These are phyloP conservation scores for Rhynchospora breviuscula DNA, from an alignment of 176 grass and related monocot genomes.

Conservation along the genomic window DNA sequence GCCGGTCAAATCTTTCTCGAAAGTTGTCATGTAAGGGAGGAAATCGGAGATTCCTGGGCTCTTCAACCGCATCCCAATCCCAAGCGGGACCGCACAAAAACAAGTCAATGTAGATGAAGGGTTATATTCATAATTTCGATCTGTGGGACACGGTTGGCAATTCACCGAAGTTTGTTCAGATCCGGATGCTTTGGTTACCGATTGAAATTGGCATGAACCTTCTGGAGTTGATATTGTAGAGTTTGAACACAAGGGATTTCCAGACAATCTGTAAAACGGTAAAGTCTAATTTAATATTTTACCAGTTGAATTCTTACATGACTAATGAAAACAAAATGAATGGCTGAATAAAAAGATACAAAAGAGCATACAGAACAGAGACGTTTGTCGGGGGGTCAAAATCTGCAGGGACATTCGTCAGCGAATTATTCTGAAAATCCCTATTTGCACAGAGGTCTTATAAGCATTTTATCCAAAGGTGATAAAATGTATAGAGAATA, in stretches of 20 bases:
- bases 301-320: neutral
- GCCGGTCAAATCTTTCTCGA: slow-evolving; percentile 42
- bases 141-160: slow-evolving; percentile 38
- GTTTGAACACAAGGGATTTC: slow-evolving; percentile 60
- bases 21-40: slow-evolving; percentile 49
- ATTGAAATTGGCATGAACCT: slow-evolving; percentile 42
- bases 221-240: slow-evolving; percentile 34
- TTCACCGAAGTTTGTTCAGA: slow-evolving; percentile 17
- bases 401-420: slow-evolving; percentile 47
- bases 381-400: slow-evolving; percentile 55
- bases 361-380: slow-evolving; percentile 57
- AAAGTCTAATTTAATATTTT: neutral
- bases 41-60: slow-evolving; percentile 83
- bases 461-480: slow-evolving; percentile 14
- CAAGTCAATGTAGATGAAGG: slow-evolving; percentile 57
- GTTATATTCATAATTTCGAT: slow-evolving; percentile 59
- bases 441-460: slow-evolving; percentile 36
- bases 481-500: slow-evolving; percentile 10
- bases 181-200: slow-evolving; percentile 28
- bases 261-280: slow-evolving; percentile 54
- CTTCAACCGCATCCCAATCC: slow-evolving; percentile 79
- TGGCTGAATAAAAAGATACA: neutral
- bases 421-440: slow-evolving; percentile 77
- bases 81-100: slow-evolving; percentile 53
- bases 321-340: neutral